These are phyloP conservation scores for Ramularia endophylla DNA, from an alignment of 2,329 filamentous ascomycete species.

Conservation along the genomic window DNA sequence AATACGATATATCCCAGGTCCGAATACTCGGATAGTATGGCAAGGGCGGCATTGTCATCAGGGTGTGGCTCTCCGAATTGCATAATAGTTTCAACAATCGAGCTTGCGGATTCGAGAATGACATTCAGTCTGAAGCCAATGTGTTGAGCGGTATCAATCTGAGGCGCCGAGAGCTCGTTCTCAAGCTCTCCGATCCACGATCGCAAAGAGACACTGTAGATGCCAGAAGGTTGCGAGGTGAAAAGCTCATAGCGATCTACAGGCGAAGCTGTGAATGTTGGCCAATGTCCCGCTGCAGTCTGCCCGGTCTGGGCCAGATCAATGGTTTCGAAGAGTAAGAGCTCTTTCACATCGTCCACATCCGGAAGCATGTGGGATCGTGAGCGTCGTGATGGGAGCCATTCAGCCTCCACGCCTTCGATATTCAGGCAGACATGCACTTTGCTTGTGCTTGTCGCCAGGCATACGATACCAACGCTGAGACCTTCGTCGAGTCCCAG, in stretches of 20 bases:
- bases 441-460: constrained; percentile 50
- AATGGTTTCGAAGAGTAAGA: constrained; percentile 39
- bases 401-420: constrained; percentile 57
- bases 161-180: constrained; percentile 44
- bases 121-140: constrained; percentile 52
- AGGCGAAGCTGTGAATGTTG: constrained; percentile 52
- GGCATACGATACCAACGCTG: constrained; percentile 52
- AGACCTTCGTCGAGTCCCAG: constrained; percentile 39
- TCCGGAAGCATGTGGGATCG: constrained; percentile 22
- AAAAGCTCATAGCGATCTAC: constrained; percentile 54
- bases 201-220: constrained; percentile 51
- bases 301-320: constrained; percentile 23
- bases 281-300: constrained; percentile 33
- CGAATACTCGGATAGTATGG: constrained; percentile 45
- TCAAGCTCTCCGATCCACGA: constrained; percentile 54
- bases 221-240: constrained; percentile 49
- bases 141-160: constrained; percentile 42
- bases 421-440: constrained; percentile 57
- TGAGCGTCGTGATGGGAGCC: constrained; percentile 46
- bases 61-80: constrained; percentile 23
- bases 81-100: constrained; percentile 40
- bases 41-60: constrained; percentile 40
- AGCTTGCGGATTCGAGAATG: constrained; percentile 48
- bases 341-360: constrained; percentile 20
- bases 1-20: constrained; percentile 56